Evolutionary conservation across 2,329 filamentous ascomycete genomes (phyloP).

Genomic region (Ophiostoma sp.): DNA sequence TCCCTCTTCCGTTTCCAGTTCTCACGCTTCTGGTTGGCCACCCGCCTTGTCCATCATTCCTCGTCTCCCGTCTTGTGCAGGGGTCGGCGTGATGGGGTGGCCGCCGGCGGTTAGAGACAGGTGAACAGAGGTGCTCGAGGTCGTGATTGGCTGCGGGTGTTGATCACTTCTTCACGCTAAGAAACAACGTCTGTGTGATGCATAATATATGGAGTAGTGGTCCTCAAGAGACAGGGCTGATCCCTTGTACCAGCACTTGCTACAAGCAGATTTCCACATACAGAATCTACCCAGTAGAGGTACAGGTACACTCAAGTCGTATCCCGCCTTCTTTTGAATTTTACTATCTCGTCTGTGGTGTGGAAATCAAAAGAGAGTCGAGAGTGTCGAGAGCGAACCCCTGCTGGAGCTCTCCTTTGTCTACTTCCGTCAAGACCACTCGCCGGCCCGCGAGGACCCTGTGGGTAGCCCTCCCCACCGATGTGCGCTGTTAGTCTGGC

Average conservation of each 20-base stretch:
- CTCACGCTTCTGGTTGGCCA: background rate
- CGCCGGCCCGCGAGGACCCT: slow-evolving; percentile 1
- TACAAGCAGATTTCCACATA: no score
- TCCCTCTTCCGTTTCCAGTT: background rate
- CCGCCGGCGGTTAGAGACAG: slow-evolving; percentile 9
- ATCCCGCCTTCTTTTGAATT: background rate
- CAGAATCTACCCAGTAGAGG: background rate
- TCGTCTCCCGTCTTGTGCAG: slow-evolving; percentile 5
- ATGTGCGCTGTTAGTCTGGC: background rate
- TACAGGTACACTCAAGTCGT: background rate
- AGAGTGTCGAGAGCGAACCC: background rate
- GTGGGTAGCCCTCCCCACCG: background rate
- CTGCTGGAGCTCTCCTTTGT: background rate
- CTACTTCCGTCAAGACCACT: background rate
- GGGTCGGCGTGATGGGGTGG: slow-evolving; percentile 2
- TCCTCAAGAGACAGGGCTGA: background rate
- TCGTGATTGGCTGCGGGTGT: background rate
- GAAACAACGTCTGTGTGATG: slow-evolving; percentile 1
- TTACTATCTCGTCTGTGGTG: background rate
- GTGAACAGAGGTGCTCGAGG: background rate
- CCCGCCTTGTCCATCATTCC: no score
- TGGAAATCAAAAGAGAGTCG: background rate
- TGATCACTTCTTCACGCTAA: slow-evolving; percentile 1
- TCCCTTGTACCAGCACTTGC: background rate
- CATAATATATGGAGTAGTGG: slow-evolving; percentile 1